A percentile compares a stretch with the other conserved stretches of the same genome.
Conservation (phyloP, 2,329 filamentous ascomycete genomes). For the Plenodomus lindquistii region DNA sequence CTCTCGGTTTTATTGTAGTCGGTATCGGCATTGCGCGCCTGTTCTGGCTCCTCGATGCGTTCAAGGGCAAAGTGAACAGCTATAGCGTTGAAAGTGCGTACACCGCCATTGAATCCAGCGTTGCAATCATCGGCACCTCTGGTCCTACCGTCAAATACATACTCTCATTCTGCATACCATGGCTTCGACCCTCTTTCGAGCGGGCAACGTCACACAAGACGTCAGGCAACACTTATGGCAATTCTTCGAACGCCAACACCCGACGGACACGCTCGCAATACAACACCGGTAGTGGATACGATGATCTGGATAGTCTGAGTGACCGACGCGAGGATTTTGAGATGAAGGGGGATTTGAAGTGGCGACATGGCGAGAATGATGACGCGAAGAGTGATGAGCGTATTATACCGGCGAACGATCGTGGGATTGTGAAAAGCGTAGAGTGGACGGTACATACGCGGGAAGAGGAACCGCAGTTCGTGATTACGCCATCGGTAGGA, state of each 20-base stretch:
- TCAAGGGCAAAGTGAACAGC: constrained; percentile 14
- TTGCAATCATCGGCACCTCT: constrained; percentile 20
- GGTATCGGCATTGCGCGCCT: constrained; percentile 21
- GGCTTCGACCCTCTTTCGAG: constrained; percentile 12
- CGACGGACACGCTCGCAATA: constrained; percentile 3
- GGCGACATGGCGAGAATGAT: constrained; percentile 4
- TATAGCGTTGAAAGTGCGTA: constrained; percentile 21
- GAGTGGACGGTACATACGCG: constrained; percentile 19
- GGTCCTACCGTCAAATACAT: constrained; percentile 22
- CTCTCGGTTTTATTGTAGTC: constrained; percentile 18
- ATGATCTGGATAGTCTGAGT: constrained; percentile 16
- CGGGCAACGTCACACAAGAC: constrained; percentile 8
- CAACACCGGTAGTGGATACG: constrained; percentile 8
- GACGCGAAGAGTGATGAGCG: constrained; percentile 27
- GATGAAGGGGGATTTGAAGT: constrained; percentile 24
- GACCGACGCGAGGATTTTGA: constrained; percentile 12
- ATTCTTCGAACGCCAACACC: constrained; percentile 2
- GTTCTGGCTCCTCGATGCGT: constrained; percentile 20
- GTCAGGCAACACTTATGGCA: constrained; percentile 10
- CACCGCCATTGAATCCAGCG: constrained; percentile 17
- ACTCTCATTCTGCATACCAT: constrained; percentile 16
- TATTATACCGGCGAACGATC: constrained; percentile 7
- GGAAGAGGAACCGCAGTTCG: constrained; percentile 2
- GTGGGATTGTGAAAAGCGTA: constrained; percentile 26
- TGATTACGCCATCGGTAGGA: constrained; percentile 1